Evolutionary conservation across 2,329 filamentous ascomycete genomes (phyloP), one percentile per base, ranked within the genome.

Genomic region (Apiospora kogelbergensis): DNA sequence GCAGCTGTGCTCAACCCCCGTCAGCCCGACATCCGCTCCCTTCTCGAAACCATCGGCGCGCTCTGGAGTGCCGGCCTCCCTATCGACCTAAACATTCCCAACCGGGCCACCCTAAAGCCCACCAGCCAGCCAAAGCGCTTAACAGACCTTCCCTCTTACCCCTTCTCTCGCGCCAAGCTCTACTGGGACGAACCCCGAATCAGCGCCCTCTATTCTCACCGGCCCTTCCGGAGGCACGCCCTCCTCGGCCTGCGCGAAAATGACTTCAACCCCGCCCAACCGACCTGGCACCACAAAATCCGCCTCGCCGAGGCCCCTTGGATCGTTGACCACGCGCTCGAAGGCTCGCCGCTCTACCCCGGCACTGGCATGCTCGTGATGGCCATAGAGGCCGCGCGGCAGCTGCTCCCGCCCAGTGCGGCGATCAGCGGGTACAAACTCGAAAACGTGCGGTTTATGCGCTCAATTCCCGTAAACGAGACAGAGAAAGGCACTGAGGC

Each of bases 401-500:
- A 74, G 67, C 41, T 66, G 64, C 60, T 63, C 4, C 60, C 60
- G 53, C 22, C 42, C 15, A n/a, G 17, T 6, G 41, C 15, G 41
- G 42, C 13, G 10, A 66, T 66, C 26, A 37, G 64, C 24, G 64
- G 64, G 22, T 66, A 66, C 64, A 46, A 46, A 42, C 42, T 66
- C 22, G 64, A 66, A 20, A 46, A 66, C 64, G 64, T 66, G 64
- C 41, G 64, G 22, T 66, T 66, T 41, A 44, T 66, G 64, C 69
- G 74, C 66, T 76, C 77, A 33, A 67, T 63, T 30, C 67, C 74
- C n/a, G 64, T 66, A 2, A 46, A 66, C 64, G 64, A 46, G 22
- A 30, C 42, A 17, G 64, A 66, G 20, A 74, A 74, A 44, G 76
- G 78, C 37, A 67, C 77, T 15, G 69, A 70, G 44, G 78, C 79